phyloP scores from a whole-genome alignment of 2,329 filamentous ascomycete genomes.

The Parastagonospora nodorum region DNA sequence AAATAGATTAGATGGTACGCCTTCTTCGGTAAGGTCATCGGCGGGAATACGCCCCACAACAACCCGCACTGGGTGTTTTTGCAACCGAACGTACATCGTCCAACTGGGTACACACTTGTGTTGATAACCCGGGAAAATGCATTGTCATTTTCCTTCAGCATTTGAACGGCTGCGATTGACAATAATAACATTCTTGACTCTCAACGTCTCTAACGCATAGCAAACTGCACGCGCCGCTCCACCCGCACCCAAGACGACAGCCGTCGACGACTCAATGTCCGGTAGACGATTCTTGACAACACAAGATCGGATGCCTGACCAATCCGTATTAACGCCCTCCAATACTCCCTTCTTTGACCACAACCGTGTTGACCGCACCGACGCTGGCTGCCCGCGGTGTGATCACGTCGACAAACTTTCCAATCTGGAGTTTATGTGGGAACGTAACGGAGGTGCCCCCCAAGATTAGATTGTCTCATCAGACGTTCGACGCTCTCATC shows the following conservation, averaged over 20 bases:
- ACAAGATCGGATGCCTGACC: conserved; percentile 3
- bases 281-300: neutral
- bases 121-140: neutral
- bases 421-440: conserved; percentile 6
- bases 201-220: conserved; percentile 1
- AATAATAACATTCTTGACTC: neutral
- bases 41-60: neutral
- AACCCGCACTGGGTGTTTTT: neutral
- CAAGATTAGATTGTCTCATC: neutral
- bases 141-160: conserved; percentile 1
- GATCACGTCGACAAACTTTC: neutral
- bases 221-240: conserved; percentile 4
- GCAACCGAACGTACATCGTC: neutral
- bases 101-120: neutral
- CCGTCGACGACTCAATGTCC: neutral
- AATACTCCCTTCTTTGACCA: neutral
- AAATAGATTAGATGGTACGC: conserved; percentile 1
- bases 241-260: conserved; percentile 4
- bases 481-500: neutral
- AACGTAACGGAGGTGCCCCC: conserved; percentile 4
- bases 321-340: conserved; percentile 7
- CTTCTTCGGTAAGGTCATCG: neutral
- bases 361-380: conserved; percentile 5
- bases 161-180: conserved; percentile 2
- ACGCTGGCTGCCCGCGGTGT: neutral